phyloP scores from a whole-genome alignment of 106 monocot genomes.

The Acorus calamus region DNA sequence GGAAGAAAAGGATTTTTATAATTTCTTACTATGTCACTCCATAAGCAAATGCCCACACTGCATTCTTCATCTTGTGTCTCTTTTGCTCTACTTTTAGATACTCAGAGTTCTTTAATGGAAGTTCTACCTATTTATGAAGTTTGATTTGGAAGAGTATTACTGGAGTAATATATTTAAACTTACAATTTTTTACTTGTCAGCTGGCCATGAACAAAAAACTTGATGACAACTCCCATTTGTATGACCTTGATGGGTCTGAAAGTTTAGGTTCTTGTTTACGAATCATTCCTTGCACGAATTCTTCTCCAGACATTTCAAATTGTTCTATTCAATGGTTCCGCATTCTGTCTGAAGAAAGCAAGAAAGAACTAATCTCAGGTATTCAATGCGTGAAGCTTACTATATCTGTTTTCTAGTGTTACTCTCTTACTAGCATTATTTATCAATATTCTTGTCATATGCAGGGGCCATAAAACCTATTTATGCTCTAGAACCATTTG shows the following conservation, averaged over 20 bases:
- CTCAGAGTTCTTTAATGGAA: no score
- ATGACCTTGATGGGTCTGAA: slow-evolving; percentile 60
- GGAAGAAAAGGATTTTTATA: no score
- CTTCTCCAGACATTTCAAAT: slow-evolving; percentile 32
- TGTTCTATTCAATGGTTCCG: slow-evolving; percentile 78
- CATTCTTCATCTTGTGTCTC: no score
- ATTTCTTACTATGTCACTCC: no score
- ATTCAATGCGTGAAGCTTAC: not conserved
- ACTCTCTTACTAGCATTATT: not conserved
- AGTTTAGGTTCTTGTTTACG: slow-evolving; percentile 58
- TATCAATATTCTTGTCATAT: slow-evolving; percentile 1
- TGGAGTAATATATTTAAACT: not conserved
- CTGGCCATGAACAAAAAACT: slow-evolving; percentile 42
- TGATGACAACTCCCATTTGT: slow-evolving; percentile 30
- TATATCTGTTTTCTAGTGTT: not conserved
- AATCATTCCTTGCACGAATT: slow-evolving; percentile 22
- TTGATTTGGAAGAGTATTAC: no score
- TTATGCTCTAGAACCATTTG: slow-evolving; percentile 86
- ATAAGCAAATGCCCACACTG: no score
- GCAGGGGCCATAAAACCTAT: slow-evolving; percentile 66
- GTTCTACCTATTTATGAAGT: no score
- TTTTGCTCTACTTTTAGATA: no score
- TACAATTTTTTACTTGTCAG: slow-evolving; percentile 25
- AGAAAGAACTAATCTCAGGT: slow-evolving; percentile 79
- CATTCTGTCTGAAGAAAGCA: slow-evolving; percentile 36